Base-by-base conservation (phyloP, 2,329 filamentous ascomycete genomes). In the Penicillium corylophilum region DNA sequence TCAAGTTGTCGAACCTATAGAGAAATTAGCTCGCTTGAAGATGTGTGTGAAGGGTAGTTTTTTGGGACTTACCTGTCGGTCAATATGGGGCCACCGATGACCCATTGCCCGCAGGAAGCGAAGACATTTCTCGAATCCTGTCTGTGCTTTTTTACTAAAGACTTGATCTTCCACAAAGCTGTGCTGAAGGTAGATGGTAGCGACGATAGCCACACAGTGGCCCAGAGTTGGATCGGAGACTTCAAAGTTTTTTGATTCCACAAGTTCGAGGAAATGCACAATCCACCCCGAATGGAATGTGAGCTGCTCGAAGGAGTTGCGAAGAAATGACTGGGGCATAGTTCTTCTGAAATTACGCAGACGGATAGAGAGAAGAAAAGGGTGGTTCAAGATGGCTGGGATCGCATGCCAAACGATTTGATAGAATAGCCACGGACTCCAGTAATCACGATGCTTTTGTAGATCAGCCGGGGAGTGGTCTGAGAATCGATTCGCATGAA, bases 111-210 rank as follows among this genome's bases (percentile, higher is more conserved):
- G 63, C 7, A 76, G 62, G 26, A 76, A 76, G 7, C 53, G 59
- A 22, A 76, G 50, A 47, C 74, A 77, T 54, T 71, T 74, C 4
- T 66, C 63, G 44, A 74, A 76, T 22, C 67, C 67, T 2, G 61
- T 60, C 36, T 71, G 64, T 20, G 74, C 75, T 36, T 71, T 67
- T 16, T 62, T 55, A 44, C 68, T 62, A 15, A 70, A 64, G 3
- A 53, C 58, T 26, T 55, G 45, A 26, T 72, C 66, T 50, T 64
- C 65, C 8, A 77, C 73, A 24, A 77, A 79, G 54, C 76, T 79
- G 44, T 79, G 76, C 54, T 80, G 77, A 4, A 79, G 60, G 53
- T 76, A 77, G 4, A 80, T 78, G 1, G 77, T 79, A 0, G 77
- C 77, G 1, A 79, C 72, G 3, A 79, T 71, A 0, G 71, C 76